Conservation (phyloP, 2,329 filamentous ascomycete species). For the Amphichorda felina region DNA sequence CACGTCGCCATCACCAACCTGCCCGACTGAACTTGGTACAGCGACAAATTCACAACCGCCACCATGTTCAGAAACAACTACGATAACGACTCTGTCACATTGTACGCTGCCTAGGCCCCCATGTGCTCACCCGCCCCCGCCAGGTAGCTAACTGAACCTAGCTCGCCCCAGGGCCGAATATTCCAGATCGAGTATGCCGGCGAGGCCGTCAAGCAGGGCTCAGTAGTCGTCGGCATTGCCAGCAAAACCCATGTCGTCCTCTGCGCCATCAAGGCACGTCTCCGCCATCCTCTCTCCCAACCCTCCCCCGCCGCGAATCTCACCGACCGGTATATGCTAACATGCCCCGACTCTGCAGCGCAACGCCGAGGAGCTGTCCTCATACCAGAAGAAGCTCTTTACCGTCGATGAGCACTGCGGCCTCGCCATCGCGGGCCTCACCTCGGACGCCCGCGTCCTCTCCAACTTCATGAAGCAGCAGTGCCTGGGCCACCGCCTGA, state of each 20-base stretch:
- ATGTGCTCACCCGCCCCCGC: slow-evolving; percentile 7
- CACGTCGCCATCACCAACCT: not conserved
- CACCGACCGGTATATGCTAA: not conserved
- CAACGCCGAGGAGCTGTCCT: slow-evolving; percentile 98
- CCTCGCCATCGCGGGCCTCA: slow-evolving; percentile 90
- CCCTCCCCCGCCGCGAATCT: not conserved
- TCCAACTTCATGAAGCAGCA: slow-evolving; percentile 99
- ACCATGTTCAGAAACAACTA: slow-evolving; percentile 99
- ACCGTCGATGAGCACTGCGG: slow-evolving; percentile 91
- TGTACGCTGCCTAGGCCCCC: slow-evolving; percentile 46
- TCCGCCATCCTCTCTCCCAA: slow-evolving; percentile 4
- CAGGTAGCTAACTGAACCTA: slow-evolving; percentile 24
- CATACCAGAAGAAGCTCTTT: slow-evolving; percentile 99
- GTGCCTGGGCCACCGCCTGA: slow-evolving; percentile 88
- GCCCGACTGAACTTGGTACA: slow-evolving; percentile 5
- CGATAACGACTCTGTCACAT: slow-evolving; percentile 99
- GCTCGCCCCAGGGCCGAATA: slow-evolving; percentile 97
- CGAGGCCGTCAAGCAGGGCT: slow-evolving; percentile 98
- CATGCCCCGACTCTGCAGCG: slow-evolving; percentile 41
- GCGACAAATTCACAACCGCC: slow-evolving; percentile 13
- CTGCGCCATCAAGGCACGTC: slow-evolving; percentile 80
- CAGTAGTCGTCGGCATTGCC: slow-evolving; percentile 90
- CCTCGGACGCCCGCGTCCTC: slow-evolving; percentile 94
- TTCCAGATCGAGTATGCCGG: slow-evolving; percentile 99
- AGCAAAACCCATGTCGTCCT: slow-evolving; percentile 98